Evolutionary conservation across 2,329 filamentous ascomycete species (phyloP).

Genomic region (Cladophialophora exuberans): DNA sequence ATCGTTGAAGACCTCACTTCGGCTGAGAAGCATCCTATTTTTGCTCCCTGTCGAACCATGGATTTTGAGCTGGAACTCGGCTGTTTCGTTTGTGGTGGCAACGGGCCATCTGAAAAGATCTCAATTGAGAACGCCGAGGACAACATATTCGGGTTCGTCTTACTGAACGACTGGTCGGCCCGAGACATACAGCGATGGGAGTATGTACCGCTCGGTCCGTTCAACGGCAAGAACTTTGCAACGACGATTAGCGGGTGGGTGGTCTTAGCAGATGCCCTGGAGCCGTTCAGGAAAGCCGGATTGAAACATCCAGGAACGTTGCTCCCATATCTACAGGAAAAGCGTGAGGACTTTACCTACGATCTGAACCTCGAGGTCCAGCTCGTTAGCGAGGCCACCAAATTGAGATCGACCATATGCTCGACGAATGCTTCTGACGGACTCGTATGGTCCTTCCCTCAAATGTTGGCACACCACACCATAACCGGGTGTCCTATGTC

Average conservation of each 20-base stretch:
- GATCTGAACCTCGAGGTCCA: slow-evolving; percentile 7
- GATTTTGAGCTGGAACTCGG: slow-evolving; percentile 82
- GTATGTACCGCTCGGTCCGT: slow-evolving; percentile 15
- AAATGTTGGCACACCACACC: slow-evolving; percentile 17
- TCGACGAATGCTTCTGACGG: slow-evolving; percentile 8
- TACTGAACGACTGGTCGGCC: slow-evolving; percentile 76
- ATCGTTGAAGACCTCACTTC: slow-evolving; percentile 6
- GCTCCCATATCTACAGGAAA: slow-evolving; percentile 1
- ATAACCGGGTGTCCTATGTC: slow-evolving; percentile 1
- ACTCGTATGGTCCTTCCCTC: slow-evolving; percentile 4
- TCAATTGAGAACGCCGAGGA: slow-evolving; percentile 66
- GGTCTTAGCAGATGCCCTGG: slow-evolving; percentile 14
- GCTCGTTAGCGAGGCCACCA: slow-evolving; percentile 7
- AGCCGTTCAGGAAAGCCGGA: slow-evolving; percentile 8
- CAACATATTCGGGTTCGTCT: slow-evolving; percentile 74
- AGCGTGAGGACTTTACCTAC: neutral
- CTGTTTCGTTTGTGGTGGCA: slow-evolving; percentile 68
- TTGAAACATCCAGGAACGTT: neutral
- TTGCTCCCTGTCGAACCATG: slow-evolving; percentile 65
- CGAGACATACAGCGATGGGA: slow-evolving; percentile 21
- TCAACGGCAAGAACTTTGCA: slow-evolving; percentile 19
- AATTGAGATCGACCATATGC: neutral
- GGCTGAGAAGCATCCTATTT: slow-evolving; percentile 34
- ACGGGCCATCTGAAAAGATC: slow-evolving; percentile 62
- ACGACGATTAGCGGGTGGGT: slow-evolving; percentile 20